Base-by-base conservation (phyloP, 202 grass and related monocot genomes). In the Dendrocalamus latiflorus region DNA sequence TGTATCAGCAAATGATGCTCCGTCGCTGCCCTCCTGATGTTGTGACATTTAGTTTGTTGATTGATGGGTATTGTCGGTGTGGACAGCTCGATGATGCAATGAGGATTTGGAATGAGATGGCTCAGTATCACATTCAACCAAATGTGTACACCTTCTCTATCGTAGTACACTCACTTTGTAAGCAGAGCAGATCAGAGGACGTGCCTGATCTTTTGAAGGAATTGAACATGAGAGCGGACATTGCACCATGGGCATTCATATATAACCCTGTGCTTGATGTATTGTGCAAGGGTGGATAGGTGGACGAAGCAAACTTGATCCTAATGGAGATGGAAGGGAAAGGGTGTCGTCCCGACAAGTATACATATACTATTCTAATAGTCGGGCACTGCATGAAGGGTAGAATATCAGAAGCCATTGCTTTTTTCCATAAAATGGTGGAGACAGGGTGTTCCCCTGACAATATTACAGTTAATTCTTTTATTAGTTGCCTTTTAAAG, bases 21-120 rank as follows among this genome's bases (percentile, higher is more conserved):
- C 65, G 26, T 61, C 65, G 80, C 38, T 95, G 92, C 74, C 58
- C 76, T 83, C 92, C 92, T 43, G 93, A 98, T 79, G 86, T 98
- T 76, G 89, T 98, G 55, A 95, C 95, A 55, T 88, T 98, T 83
- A 98, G 90, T 74, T 95, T 93, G 38, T 77, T 98, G 90, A 95
- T 98, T 74, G 91, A 95, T 87, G 95, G 95, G 72, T 93, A 95
- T 70, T 95, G 89, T 86, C 82, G 87, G 83, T 88, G 68, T 85
- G 79, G 85, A 53, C 85, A 80, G 65, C 86, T 98, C 16, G 89
- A 98, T 76, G 68, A 88, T 82, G 89, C 95, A 15, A 59, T 92
- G 91, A 89, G 20, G 61, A 76, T 90, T 82, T 98, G 93, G 95
- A 86, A 83, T 80, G 85, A 93, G 53, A 95, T 98, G 89, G 49